Conservation (phyloP, 2,329 filamentous ascomycete species). For the Pseudogymnoascus sp. region DNA sequence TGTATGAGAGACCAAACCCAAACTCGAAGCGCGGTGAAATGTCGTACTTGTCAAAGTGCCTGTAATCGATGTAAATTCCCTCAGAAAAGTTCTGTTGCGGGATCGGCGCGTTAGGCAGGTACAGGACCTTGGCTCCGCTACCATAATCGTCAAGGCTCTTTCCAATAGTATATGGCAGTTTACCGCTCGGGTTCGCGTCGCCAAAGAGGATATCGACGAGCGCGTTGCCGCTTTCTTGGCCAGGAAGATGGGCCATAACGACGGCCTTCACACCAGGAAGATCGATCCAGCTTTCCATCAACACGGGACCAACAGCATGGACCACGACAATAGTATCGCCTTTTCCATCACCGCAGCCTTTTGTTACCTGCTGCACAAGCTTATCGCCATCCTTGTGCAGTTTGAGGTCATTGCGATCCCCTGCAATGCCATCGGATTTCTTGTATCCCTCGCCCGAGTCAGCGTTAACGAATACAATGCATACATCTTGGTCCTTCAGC, state of each 20-base stretch:
- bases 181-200: slow-evolving; percentile 69
- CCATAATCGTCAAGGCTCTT: slow-evolving; percentile 71
- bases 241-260: slow-evolving; percentile 76
- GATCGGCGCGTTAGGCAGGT: slow-evolving; percentile 65
- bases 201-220: slow-evolving; percentile 75
- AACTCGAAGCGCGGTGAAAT: slow-evolving; percentile 78
- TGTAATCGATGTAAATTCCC: slow-evolving; percentile 82
- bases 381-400: slow-evolving; percentile 72
- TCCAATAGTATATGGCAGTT: slow-evolving; percentile 81
- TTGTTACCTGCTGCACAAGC: slow-evolving; percentile 65
- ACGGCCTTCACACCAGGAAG: slow-evolving; percentile 70
- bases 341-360: slow-evolving; percentile 54
- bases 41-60: slow-evolving; percentile 71
- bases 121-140: slow-evolving; percentile 60
- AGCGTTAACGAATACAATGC: slow-evolving; percentile 79
- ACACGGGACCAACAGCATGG: slow-evolving; percentile 76
- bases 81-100: slow-evolving; percentile 80
- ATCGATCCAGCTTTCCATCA: slow-evolving; percentile 75
- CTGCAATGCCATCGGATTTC: slow-evolving; percentile 56
- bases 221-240: slow-evolving; percentile 79
- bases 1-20: slow-evolving; percentile 72
- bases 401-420: slow-evolving; percentile 70
- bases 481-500: slow-evolving; percentile 60
- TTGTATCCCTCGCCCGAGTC: slow-evolving; percentile 77
- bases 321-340: slow-evolving; percentile 75